A percentile compares a stretch with the other conserved stretches of the same genome.
phyloP scores from a whole-genome alignment of 768 basidiomycete genomes.

The Suillus discolor region DNA sequence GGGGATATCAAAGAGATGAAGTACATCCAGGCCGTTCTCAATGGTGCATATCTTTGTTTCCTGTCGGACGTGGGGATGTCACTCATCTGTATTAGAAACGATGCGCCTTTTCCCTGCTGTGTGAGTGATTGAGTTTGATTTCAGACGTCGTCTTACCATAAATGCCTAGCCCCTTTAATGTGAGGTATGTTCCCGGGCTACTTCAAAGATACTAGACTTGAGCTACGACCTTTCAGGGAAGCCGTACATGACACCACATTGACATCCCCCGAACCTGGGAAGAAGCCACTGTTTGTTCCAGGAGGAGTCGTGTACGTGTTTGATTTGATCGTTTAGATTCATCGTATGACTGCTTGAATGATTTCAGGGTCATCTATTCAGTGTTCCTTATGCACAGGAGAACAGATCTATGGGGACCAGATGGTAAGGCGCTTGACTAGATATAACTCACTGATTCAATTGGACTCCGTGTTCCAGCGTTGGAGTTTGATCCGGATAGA shows the following conservation, averaged over 20 bases:
- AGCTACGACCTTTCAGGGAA: slow-evolving; percentile 15
- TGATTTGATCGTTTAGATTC: not conserved
- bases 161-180: not conserved
- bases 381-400: slow-evolving; percentile 38
- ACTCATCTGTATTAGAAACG: slow-evolving; percentile 26
- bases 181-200: slow-evolving; percentile 23
- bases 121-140: slow-evolving; percentile 18
- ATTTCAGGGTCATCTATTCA: slow-evolving; percentile 25
- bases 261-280: slow-evolving; percentile 22
- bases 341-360: not conserved
- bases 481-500: slow-evolving; percentile 41
- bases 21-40: slow-evolving; percentile 45
- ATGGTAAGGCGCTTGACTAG: slow-evolving; percentile 17
- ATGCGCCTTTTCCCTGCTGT: slow-evolving; percentile 36
- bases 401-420: slow-evolving; percentile 40
- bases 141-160: not conserved
- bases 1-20: slow-evolving; percentile 46
- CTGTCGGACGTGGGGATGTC: not conserved
- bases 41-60: slow-evolving; percentile 32
- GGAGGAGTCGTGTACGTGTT: slow-evolving; percentile 20
- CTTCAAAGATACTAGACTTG: not conserved
- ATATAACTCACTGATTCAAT: not conserved
- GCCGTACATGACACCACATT: slow-evolving; percentile 26
- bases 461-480: slow-evolving; percentile 12
- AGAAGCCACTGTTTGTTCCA: slow-evolving; percentile 33